A percentile compares a stretch with the other conserved stretches of the same genome.
Conservation (phyloP, 352 stramenopile species). For the Globisporangium camurandrum region DNA sequence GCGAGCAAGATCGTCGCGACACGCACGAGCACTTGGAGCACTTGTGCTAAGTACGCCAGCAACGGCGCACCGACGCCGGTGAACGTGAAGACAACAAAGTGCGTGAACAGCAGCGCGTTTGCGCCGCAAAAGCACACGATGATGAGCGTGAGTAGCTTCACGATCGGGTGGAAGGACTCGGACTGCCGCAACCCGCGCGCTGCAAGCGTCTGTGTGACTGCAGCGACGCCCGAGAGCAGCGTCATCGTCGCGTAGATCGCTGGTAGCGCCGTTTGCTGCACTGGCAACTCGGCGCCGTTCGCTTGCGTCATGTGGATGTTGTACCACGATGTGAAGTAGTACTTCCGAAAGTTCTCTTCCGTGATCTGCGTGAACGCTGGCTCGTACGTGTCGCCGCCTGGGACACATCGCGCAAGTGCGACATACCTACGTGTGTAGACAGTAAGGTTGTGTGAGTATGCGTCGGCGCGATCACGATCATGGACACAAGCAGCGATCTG, state of each 20-base stretch:
- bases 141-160: constrained; percentile 58
- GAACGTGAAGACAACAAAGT: constrained; percentile 54
- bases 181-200: constrained; percentile 35
- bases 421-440: constrained; percentile 27
- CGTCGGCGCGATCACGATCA: background rate
- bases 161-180: constrained; percentile 76
- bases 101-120: constrained; percentile 47
- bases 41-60: constrained; percentile 62
- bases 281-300: constrained; percentile 53
- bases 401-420: constrained; percentile 59
- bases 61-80: constrained; percentile 66
- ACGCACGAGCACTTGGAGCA: constrained; percentile 59
- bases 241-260: constrained; percentile 46
- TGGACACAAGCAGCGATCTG: no score
- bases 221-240: constrained; percentile 24
- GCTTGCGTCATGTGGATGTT: constrained; percentile 69
- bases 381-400: constrained; percentile 47
- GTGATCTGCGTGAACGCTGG: constrained; percentile 65
- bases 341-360: constrained; percentile 59
- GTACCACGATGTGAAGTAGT: constrained; percentile 78
- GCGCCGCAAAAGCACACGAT: constrained; percentile 55
- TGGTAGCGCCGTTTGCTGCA: constrained; percentile 54
- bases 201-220: constrained; percentile 33
- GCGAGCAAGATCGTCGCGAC: constrained; percentile 64
- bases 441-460: background rate